Base-by-base conservation (phyloP, 2,329 filamentous ascomycete genomes). In the Aspergillus brasiliensis region DNA sequence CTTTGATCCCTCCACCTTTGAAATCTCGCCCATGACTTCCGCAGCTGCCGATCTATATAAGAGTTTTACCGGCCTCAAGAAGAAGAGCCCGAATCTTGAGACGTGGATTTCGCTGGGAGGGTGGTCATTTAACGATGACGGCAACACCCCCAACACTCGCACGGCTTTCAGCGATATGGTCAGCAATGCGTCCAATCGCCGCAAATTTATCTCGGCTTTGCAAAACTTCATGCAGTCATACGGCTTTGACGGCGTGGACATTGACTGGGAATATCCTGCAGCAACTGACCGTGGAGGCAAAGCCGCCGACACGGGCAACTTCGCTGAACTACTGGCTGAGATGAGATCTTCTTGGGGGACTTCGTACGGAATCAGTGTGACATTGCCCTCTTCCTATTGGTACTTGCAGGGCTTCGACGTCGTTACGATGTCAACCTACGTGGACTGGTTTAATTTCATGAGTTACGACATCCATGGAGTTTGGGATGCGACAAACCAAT, bases 381-480 rank as follows among this genome's bases (percentile, higher is more conserved):
- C 52, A 1, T 11, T 56, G 8, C 58, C 61, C 10, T 46, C 51
- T 1, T 47, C 48, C 46, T 62, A 62, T 51, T 62, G 58, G 61
- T 63, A 63, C 19, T 38, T 63, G 25, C 47, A 42, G 3, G 37
- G 51, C 1, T 63, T 63, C 19, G 56, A 63, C 27, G 6, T 63
- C 8, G 38, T 40, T 15, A 19, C 34, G 3, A 58, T 63, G 23
- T 27, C 51, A 11, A 37, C 52, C 11, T 44, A 60, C 44, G 38
- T 61, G 2, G 58, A 60, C 19, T 63, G 47, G 19, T 55, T 66
- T 49, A 70, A 70, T 27, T 13, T 67, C 7, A 69, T 69, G 65
- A 56, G 57, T 8, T 66, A 67, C 34, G 64, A 67, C 44, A 40
- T 68, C 2, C 62, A 69, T 52, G 67, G 67, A 3, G 55, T 61